Base-by-base conservation (phyloP, 495 filamentous ascomycete species). In the Amniculicola lignicola region DNA sequence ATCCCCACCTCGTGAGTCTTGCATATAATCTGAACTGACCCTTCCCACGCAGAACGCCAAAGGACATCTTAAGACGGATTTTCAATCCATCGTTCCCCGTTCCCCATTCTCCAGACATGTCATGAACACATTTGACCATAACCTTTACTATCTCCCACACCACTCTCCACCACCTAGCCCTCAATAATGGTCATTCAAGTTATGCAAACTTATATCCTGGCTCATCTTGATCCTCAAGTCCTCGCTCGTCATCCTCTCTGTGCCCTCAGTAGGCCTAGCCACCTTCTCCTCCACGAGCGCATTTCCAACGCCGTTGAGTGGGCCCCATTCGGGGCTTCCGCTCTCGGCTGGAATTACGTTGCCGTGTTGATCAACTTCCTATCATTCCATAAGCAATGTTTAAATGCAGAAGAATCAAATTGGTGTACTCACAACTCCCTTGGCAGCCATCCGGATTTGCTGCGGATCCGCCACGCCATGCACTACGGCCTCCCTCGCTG, bases 401-500 rank as follows among this genome's bases (percentile, higher is more conserved):
- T 24, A 5, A 29, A 16, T 1, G 18, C 28, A 4, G 35, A 48
- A 14, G 4, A 4, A 12, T 16, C 19, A 16, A 35, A 25, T 9
- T 18, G 7, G 6, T 9, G 9, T 19, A 58, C 54, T 57, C 33
- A 58, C 54, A 22, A 81, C 82, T 19, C 85, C 83, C 16, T 85
- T 78, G 7, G 81, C 75, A 14, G 84, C 80, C 31, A 86, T 80
- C 36, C 77, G 70, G 54, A 88, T 71, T 58, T 88, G 82, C 46
- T 73, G 74, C 54, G 82, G 70, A 41, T 75, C 80, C 36, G 84
- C 83, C 37, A 79, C 74, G n/a, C 85, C 84, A 35, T 83, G 75
- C 4, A 84, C 70, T 21, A 88, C 82, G 3, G 84, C 84, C 59
- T 87, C 79, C 61, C 83, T 79, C 21, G 86, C 86, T 24, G 75